Evolutionary conservation across 768 basidiomycete species (phyloP).

Genomic region (Infundibulicybe gibba): DNA sequence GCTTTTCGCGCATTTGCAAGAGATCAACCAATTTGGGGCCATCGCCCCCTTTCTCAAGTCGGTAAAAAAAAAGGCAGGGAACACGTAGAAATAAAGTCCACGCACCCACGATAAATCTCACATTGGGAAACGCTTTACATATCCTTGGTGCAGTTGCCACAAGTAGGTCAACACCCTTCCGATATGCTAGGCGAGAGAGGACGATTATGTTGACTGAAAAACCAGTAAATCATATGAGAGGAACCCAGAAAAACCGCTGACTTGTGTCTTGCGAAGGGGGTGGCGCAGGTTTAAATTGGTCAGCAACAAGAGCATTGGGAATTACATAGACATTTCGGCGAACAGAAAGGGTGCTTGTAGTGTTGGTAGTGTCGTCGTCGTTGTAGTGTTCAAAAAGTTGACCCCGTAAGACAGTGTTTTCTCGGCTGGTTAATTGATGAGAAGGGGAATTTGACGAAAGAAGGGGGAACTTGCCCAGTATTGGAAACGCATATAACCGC

Average conservation of each 20-base stretch:
- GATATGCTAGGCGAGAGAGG: conserved; percentile 85
- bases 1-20: conserved; percentile 92
- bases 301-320: conserved; percentile 86
- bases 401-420: conserved; percentile 92
- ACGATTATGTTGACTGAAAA: conserved; percentile 84
- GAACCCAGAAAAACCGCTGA: conserved; percentile 24
- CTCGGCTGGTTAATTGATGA: conserved; percentile 56
- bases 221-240: not conserved
- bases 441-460: not conserved
- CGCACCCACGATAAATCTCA: conserved; percentile 84
- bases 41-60: conserved; percentile 68
- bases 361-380: conserved; percentile 18
- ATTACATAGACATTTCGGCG: conserved; percentile 81
- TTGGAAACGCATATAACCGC: conserved; percentile 96
- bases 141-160: conserved; percentile 91
- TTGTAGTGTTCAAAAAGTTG: conserved; percentile 59
- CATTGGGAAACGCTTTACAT: conserved; percentile 80
- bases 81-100: not conserved
- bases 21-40: conserved; percentile 95
- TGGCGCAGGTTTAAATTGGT: conserved; percentile 74
- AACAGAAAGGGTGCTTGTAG: conserved; percentile 38
- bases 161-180: conserved; percentile 95
- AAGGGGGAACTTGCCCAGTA: conserved; percentile 65
- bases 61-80: conserved; percentile 1
- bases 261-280: conserved; percentile 50